Conservation (phyloP, 2,329 filamentous ascomycete genomes). For the Fusarium transvaalense region DNA sequence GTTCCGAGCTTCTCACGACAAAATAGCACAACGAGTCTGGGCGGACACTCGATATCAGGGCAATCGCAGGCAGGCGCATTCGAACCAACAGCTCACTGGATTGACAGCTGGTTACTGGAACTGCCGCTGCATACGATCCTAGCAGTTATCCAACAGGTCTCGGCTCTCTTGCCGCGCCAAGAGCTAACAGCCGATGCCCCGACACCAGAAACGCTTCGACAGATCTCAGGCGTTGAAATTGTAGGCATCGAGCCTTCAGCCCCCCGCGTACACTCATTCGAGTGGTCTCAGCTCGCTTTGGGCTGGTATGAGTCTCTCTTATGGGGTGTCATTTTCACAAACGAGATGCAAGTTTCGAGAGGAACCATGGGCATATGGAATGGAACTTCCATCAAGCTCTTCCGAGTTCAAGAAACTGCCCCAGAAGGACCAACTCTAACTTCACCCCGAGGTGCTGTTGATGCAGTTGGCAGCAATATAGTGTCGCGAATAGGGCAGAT, state of each 20-base stretch:
- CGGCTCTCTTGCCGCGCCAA: conserved; percentile 67
- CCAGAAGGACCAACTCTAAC: conserved; percentile 83
- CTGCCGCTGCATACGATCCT: conserved; percentile 89
- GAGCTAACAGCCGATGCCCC: conserved; percentile 59
- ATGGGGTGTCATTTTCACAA: conserved; percentile 92
- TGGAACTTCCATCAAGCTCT: conserved; percentile 87
- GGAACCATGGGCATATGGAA: conserved; percentile 96
- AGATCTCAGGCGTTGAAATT: conserved; percentile 72
- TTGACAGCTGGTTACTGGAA: conserved; percentile 94
- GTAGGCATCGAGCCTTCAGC: conserved; percentile 80
- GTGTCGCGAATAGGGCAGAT: conserved; percentile 87
- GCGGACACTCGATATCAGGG: conserved; percentile 70
- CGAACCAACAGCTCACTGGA: conserved; percentile 84
- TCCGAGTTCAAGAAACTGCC: conserved; percentile 88
- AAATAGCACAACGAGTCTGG: conserved; percentile 87
- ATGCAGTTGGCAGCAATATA: conserved; percentile 91
- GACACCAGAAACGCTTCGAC: conserved; percentile 62
- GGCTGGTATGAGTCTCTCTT: conserved; percentile 97
- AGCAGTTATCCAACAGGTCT: conserved; percentile 77
- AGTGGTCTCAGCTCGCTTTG: conserved; percentile 90
- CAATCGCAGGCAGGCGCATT: conserved; percentile 73
- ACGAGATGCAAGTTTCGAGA: conserved; percentile 87
- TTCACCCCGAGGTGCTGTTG: conserved; percentile 89
- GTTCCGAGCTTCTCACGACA: conserved; percentile 87
- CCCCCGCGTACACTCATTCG: conserved; percentile 86